Base-by-base conservation (phyloP, 257 asterid species). In the Cinchona pubescens region DNA sequence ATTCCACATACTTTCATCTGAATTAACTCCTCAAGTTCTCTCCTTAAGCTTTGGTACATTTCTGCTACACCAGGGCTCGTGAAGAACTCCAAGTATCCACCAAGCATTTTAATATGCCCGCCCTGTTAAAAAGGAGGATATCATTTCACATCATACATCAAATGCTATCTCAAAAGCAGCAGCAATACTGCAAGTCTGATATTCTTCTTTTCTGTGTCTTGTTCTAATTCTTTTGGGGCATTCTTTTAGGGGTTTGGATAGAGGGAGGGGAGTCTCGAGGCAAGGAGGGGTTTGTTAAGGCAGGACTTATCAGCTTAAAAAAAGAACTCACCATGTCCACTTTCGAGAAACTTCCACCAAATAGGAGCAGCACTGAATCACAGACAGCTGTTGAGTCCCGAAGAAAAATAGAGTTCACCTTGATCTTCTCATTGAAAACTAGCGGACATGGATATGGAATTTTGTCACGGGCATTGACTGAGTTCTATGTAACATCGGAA, bases 391-490 rank as follows among this genome's bases (percentile, higher is more conserved):
- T 91, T 48, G 98, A 92, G 83, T 95, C 99, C 77, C 99, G 93
- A 77, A 95, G 90, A 80, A 91, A 91, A 77, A 95, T 90, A 34
- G 94, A 83, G 86, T 91, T 92, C 46, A 95, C 94, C 87, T 92
- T 95, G 75, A 92, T 89, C 84, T 92, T 95, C 76, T 91, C 98
- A 56, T 92, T 92, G 88, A 92, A 95, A 82, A 88, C 96, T 70
- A 92, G 86, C 99, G n/a, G n/a, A n/a, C 99, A 95, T 25, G 99
- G 99, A 80, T 85, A 90, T 37, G 98, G 97, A 76, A 95, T 87
- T 68, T 75, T 84, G 79, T 87, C 83, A 48, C 89, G 96, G 71
- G 97, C 91, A 69, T 91, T 95, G 67, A 85, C 92, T 11, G 99
- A 95, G 87, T 90, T 91, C 99, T 95, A 66, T 7, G 56, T 72